Conservation (phyloP, 768 basidiomycete genomes). For the Neoboletus brunneissimus region DNA sequence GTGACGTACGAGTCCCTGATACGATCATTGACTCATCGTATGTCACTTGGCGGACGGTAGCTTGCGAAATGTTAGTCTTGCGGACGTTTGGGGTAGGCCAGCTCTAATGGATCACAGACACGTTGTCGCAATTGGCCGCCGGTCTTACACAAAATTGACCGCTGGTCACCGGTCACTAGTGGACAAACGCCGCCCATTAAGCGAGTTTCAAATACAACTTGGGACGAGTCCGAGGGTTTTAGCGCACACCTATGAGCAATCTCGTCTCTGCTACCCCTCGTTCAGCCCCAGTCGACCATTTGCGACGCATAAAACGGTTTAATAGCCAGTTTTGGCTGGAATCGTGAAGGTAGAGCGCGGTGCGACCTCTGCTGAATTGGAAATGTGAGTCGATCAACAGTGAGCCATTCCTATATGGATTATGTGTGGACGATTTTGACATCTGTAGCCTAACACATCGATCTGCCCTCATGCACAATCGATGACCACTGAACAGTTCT, state of each 20-base stretch:
- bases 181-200: slow-evolving; percentile 1
- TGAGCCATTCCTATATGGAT: neutral
- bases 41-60: slow-evolving; percentile 6
- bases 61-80: neutral
- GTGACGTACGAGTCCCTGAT: slow-evolving; percentile 18
- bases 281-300: neutral
- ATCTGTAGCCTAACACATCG: neutral
- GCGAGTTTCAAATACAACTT: slow-evolving; percentile 18
- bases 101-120: slow-evolving; percentile 8
- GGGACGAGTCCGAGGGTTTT: slow-evolving; percentile 20
- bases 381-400: slow-evolving; percentile 22
- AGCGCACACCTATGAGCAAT: too few relatives aligned
- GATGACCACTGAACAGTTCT: neutral
- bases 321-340: slow-evolving; percentile 2
- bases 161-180: neutral
- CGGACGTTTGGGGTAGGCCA: slow-evolving; percentile 1
- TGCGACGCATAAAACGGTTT: neutral
- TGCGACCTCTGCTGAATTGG: slow-evolving; percentile 11
- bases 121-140: slow-evolving; percentile 10
- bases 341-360: slow-evolving; percentile 11
- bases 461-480: slow-evolving; percentile 9
- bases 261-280: neutral
- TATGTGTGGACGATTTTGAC: slow-evolving; percentile 6
- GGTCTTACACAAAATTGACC: slow-evolving; percentile 15
- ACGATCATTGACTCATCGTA: slow-evolving; percentile 16